Percentiles rank a stretch among this genome's conserved stretches.
Evolutionary conservation across 1,139 yeast genomes (phyloP).

Genomic region (Blastobotrys arbuscula): DNA sequence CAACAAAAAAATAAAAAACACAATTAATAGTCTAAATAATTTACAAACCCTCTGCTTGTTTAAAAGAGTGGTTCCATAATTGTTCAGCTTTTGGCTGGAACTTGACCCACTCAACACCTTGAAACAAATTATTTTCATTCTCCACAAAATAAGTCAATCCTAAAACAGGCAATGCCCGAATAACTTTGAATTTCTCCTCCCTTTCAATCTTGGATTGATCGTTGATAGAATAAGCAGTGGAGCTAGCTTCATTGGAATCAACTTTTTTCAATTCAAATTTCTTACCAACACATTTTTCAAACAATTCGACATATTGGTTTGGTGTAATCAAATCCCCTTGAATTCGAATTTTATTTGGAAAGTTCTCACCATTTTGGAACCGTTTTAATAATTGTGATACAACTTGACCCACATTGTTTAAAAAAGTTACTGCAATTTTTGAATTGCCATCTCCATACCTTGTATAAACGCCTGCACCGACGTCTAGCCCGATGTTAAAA

Average conservation of each 20-base stretch:
- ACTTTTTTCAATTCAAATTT: neutral
- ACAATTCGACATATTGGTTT: constrained; percentile 39
- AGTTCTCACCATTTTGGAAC: constrained; percentile 20
- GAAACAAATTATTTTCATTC: neutral
- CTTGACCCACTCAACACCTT: constrained; percentile 1
- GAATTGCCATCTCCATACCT: constrained; percentile 38
- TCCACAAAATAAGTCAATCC: neutral
- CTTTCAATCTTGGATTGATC: neutral
- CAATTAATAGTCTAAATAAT: neutral
- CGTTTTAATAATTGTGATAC: constrained; percentile 38
- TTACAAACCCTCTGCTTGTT: constrained; percentile 2
- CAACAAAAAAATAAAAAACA: too few species aligned
- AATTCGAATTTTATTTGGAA: constrained; percentile 45
- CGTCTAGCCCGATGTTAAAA: constrained; percentile 9
- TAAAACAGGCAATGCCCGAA: constrained; percentile 1
- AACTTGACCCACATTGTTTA: constrained; percentile 46
- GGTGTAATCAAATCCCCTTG: constrained; percentile 41
- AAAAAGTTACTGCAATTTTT: constrained; percentile 36
- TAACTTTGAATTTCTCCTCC: constrained; percentile 7
- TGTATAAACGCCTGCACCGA: constrained; percentile 34
- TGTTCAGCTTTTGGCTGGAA: constrained; percentile 1
- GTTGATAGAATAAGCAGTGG: neutral
- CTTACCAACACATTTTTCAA: constrained; percentile 38
- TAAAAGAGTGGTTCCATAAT: constrained; percentile 2
- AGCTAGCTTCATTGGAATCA: neutral